Evolutionary conservation across 768 basidiomycete genomes (phyloP), one percentile per base, ranked within the genome.

Genomic region (Boletales sp.): DNA sequence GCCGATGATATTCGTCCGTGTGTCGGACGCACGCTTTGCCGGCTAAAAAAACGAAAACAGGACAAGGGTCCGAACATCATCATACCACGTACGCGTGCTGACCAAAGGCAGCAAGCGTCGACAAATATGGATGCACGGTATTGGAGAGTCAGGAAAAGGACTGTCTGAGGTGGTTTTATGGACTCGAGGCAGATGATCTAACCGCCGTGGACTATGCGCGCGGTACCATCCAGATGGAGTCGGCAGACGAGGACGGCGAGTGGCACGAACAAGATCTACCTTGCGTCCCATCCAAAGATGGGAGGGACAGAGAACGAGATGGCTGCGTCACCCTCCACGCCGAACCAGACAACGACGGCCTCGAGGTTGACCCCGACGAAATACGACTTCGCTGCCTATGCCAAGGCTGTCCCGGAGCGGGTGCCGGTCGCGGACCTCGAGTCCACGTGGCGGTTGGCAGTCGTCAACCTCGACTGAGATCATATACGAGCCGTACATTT

Each of bases 401-500:
- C 75, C 34, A 70, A 79, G 57, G 60, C 65, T 18, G 65, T 71
- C 4, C 77, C 81, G 46, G 74, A 76, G 12, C 75, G 77, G 19
- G 72, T 73, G 3, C 71, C 68, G 61, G 63, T 5, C 66, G 57
- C 72, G 2, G 75, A 71, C 9, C 68, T 73, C 9, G 67, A 73
- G 41, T 66, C 59, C 9, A 93, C 92, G 2, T 76, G 72, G 48
- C 78, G 95, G 19, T 65, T 99, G 8, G 96, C 95, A 1, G 80
- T 87, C 40, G 95, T 98, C 56, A 97, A 98, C 66, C 80, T 98
- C 45, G 96, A 99, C 70, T 99, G 96, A 95, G 96, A 98, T 66
- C 81, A 97, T 69, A 82, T 98, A 44, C 86, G 87, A 48, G 92
- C 95, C 0, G 72, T 72, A 17, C 94, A 98, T 64, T 73, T 99